phyloP scores from a whole-genome alignment of 352 stramenopile species.

The Paralagenidium karlingii region DNA sequence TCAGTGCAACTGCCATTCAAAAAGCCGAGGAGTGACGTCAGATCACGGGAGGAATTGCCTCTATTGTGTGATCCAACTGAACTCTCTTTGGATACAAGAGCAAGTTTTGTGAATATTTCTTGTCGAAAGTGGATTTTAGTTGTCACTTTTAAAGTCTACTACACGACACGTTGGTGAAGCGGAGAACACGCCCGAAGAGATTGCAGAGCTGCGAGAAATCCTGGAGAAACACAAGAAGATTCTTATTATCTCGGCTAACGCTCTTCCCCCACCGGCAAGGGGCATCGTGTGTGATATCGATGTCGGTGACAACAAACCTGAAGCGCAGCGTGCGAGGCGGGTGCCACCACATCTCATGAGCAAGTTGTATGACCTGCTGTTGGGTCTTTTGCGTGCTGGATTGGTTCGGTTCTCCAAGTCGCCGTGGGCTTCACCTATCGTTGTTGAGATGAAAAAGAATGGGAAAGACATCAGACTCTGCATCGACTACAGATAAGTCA shows the following conservation, averaged over 20 bases:
- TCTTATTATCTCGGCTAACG: constrained; percentile 4
- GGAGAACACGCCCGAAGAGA: not conserved
- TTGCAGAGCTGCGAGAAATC: not conserved
- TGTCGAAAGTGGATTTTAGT: too few relatives aligned
- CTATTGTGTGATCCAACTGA: too few relatives aligned
- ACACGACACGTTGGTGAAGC: too few relatives aligned
- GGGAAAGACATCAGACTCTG: constrained; percentile 7
- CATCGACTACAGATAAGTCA: constrained; percentile 9
- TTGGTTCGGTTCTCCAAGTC: constrained; percentile 5
- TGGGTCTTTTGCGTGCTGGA: constrained; percentile 2
- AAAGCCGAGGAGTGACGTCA: too few relatives aligned
- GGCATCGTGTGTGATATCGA: constrained; percentile 7
- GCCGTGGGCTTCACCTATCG: constrained; percentile 8
- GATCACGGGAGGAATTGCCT: too few relatives aligned
- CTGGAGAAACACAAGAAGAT: constrained; percentile 3
- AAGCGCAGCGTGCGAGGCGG: constrained; percentile 4
- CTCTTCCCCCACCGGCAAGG: constrained; percentile 2
- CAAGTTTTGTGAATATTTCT: too few relatives aligned
- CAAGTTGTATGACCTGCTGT: constrained; percentile 5
- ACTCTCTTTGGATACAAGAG: too few relatives aligned
- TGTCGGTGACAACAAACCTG: not conserved
- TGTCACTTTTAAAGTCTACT: too few relatives aligned
- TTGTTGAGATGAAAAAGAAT: constrained; percentile 12
- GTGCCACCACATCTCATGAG: constrained; percentile 4
- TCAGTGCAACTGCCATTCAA: too few relatives aligned